phyloP scores from a whole-genome alignment of 2,329 filamentous ascomycete genomes.

The Domatiomyces catenatus region DNA sequence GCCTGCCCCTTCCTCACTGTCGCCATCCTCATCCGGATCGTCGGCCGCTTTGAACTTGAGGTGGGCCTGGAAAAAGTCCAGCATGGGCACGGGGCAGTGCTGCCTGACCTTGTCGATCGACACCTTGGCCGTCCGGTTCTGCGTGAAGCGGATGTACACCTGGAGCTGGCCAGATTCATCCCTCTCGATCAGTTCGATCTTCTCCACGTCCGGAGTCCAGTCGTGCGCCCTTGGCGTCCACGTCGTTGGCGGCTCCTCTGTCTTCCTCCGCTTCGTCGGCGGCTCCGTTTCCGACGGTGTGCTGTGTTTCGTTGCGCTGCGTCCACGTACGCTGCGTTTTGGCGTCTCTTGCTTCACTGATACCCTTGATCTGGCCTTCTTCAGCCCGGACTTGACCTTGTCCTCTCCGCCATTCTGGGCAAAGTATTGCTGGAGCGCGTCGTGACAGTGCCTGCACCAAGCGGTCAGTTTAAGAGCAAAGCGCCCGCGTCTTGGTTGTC shows the following conservation, averaged over 20 bases:
- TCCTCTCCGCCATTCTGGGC: constrained; percentile 25
- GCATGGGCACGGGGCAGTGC: constrained; percentile 32
- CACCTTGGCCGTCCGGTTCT: constrained; percentile 30
- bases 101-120: constrained; percentile 27
- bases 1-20: background rate
- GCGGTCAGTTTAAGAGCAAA: background rate
- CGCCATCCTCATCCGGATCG: background rate
- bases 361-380: constrained; percentile 14
- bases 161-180: constrained; percentile 23
- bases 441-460: constrained; percentile 20
- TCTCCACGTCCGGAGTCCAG: constrained; percentile 30
- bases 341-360: constrained; percentile 17
- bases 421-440: constrained; percentile 28
- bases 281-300: constrained; percentile 8
- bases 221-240: constrained; percentile 28
- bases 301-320: background rate
- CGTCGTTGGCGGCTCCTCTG: constrained; percentile 10
- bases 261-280: constrained; percentile 13
- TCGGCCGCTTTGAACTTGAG: constrained; percentile 20
- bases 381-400: constrained; percentile 8
- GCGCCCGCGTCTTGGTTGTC: background rate
- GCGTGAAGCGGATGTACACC: constrained; percentile 30
- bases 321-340: constrained; percentile 6
- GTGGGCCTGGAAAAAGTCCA: constrained; percentile 34
- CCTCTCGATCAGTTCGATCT: constrained; percentile 30